These are phyloP conservation scores for Eimeria sp. DNA, from an alignment of 169 alveolate species.

Conservation along the genomic window DNA sequence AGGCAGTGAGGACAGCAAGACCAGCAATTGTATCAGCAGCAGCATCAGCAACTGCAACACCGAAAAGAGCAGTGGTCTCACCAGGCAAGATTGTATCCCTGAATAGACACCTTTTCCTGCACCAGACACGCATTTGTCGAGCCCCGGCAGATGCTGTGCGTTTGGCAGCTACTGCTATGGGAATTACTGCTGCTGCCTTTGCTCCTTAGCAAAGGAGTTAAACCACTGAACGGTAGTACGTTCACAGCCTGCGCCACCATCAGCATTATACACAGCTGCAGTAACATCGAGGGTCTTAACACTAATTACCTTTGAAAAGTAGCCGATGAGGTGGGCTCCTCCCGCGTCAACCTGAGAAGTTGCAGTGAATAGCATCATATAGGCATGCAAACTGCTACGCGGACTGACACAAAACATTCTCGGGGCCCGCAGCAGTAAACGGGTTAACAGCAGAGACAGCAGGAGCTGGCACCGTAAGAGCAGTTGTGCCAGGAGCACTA, in stretches of 20 bases:
- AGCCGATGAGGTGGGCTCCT: conserved; percentile 96
- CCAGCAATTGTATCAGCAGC: neutral
- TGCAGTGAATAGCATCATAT: neutral
- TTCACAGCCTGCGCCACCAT: neutral
- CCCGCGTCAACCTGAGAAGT: conserved; percentile 78
- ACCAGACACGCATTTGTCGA: neutral
- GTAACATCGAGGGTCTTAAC: neutral
- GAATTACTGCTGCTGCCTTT: neutral
- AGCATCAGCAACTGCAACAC: conserved; percentile 36
- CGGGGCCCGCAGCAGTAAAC: neutral
- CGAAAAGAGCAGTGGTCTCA: neutral
- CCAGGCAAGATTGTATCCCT: conserved; percentile 93
- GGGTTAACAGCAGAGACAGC: neutral
- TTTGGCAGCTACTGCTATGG: neutral
- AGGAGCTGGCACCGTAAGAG: neutral
- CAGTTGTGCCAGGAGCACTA: neutral
- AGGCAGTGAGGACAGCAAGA: neutral
- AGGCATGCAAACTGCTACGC: neutral
- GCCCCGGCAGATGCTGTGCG: conserved; percentile 2
- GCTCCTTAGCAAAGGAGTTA: neutral
- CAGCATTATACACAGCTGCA: neutral
- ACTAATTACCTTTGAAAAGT: conserved; percentile 90
- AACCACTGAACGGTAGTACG: neutral
- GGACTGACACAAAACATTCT: neutral
- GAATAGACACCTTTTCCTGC: conserved; percentile 91